A percentile compares a stretch with the other conserved stretches of the same genome.
Conservation (phyloP, 208 protist genomes). For the Pavlovales sp. region DNA sequence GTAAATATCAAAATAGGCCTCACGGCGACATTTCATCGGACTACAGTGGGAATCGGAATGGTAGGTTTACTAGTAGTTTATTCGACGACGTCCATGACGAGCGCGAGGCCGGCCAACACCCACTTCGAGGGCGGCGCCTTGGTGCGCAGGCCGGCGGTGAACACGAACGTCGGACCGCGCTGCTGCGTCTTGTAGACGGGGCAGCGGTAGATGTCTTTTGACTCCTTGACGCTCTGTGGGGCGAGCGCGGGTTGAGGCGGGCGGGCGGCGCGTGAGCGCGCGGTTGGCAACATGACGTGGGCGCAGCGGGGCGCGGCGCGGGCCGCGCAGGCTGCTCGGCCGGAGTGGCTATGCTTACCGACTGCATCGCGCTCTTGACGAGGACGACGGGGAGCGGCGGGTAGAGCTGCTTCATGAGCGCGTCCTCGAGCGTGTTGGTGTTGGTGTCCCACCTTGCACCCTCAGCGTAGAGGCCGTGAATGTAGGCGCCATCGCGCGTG, state of each 20-base stretch:
- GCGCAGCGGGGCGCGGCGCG: background rate
- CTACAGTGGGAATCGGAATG: no score
- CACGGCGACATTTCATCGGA: no score
- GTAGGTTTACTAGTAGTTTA: no score
- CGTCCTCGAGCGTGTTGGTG: conserved; percentile 65
- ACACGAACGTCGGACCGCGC: conserved; percentile 76
- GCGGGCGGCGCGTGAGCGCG: background rate
- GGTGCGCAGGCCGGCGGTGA: conserved; percentile 87
- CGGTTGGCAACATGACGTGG: no score
- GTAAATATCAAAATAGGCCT: no score
- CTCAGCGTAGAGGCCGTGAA: conserved; percentile 91
- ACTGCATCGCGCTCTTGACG: conserved; percentile 61
- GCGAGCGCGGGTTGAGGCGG: no score
- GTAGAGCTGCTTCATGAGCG: conserved; percentile 85
- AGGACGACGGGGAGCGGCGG: conserved; percentile 88
- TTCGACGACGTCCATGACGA: conserved; percentile 69
- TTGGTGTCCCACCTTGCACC: conserved; percentile 92
- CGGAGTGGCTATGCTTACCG: conserved; percentile 42
- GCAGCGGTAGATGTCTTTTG: conserved; percentile 82
- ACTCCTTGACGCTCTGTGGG: conserved; percentile 41
- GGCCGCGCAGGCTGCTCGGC: conserved; percentile 71
- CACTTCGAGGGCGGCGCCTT: conserved; percentile 88
- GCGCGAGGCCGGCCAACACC: conserved; percentile 90
- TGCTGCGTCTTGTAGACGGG: conserved; percentile 92
- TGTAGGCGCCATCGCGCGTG: conserved; percentile 90